Evolutionary conservation across 306 rosid species (phyloP).

Genomic region (Quercus engelmannii): DNA sequence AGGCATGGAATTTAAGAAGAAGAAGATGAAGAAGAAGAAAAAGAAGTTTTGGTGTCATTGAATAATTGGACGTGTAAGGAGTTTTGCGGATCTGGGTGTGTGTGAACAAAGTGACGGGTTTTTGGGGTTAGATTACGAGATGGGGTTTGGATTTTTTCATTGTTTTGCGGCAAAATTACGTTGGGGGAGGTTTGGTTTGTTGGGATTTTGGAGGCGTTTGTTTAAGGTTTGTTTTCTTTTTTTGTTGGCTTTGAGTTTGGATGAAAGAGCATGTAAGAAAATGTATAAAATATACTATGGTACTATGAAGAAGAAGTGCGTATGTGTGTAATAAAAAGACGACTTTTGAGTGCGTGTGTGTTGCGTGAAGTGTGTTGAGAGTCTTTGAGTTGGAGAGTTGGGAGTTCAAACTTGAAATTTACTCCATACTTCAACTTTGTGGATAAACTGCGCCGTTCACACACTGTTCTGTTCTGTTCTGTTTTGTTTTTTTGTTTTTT

Average conservation of each 20-base stretch:
- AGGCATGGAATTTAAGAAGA: neutral
- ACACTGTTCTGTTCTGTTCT: neutral
- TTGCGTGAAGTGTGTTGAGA: neutral
- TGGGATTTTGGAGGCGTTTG: slow-evolving; percentile 27
- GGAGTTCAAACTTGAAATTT: neutral
- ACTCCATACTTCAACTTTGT: neutral
- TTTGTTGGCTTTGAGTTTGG: neutral
- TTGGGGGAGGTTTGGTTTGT: slow-evolving; percentile 17
- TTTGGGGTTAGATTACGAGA: slow-evolving; percentile 34
- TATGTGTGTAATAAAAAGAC: neutral
- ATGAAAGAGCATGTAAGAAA: slow-evolving; percentile 25
- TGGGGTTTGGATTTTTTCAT: slow-evolving; percentile 26
- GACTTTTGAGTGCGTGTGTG: neutral
- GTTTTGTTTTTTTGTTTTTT: too few species aligned
- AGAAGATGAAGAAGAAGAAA: neutral
- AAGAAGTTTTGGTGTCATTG: neutral
- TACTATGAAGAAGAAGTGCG: too few species aligned
- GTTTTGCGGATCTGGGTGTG: slow-evolving; percentile 49
- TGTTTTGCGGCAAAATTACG: slow-evolving; percentile 37
- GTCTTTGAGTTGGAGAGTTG: neutral
- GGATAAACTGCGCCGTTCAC: neutral
- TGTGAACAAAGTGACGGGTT: slow-evolving; percentile 16
- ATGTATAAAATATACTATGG: too few species aligned
- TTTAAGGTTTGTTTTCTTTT: neutral
- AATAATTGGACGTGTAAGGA: slow-evolving; percentile 12